A percentile compares a stretch with the other conserved stretches of the same genome.
phyloP scores from a whole-genome alignment of 306 rosid species.

The Casuarina equisetifolia region DNA sequence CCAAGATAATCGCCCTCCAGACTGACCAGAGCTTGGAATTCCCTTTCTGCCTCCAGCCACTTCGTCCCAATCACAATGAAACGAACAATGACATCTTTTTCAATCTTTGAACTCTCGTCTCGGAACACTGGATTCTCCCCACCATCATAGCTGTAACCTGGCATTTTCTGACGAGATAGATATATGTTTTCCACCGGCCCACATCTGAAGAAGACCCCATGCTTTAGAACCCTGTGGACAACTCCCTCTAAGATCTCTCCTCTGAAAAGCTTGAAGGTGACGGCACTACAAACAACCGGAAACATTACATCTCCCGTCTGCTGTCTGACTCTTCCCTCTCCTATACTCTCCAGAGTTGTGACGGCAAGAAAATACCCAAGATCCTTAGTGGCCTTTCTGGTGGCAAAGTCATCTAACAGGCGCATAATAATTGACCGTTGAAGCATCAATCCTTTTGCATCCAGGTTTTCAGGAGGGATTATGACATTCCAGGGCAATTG shows the following conservation, averaged over 20 bases:
- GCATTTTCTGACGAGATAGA: slow-evolving; percentile 75
- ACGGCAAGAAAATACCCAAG: slow-evolving; percentile 73
- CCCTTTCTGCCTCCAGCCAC: slow-evolving; percentile 91
- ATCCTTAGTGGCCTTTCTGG: slow-evolving; percentile 69
- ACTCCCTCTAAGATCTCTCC: slow-evolving; percentile 82
- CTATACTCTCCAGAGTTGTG: slow-evolving; percentile 64
- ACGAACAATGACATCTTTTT: slow-evolving; percentile 57
- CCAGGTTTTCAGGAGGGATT: slow-evolving; percentile 64
- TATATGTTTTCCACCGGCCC: slow-evolving; percentile 73
- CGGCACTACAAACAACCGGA: slow-evolving; percentile 62
- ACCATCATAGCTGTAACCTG: slow-evolving; percentile 56
- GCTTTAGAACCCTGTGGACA: slow-evolving; percentile 80
- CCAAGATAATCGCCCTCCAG: slow-evolving; percentile 85
- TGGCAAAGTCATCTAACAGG: slow-evolving; percentile 64
- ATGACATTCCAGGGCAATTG: slow-evolving; percentile 77
- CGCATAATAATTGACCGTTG: slow-evolving; percentile 58
- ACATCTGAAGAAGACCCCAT: slow-evolving; percentile 80
- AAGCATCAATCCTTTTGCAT: slow-evolving; percentile 63
- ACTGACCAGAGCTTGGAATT: slow-evolving; percentile 87
- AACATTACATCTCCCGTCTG: slow-evolving; percentile 79
- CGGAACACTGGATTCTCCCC: slow-evolving; percentile 78
- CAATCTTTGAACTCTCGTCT: slow-evolving; percentile 59
- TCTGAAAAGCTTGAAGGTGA: slow-evolving; percentile 72
- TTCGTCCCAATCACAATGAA: slow-evolving; percentile 75
- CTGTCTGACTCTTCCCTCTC: slow-evolving; percentile 82